Evolutionary conservation across 352 stramenopile species (phyloP), one percentile per base, ranked within the genome.

Genomic region (Phytopythium helicoides): DNA sequence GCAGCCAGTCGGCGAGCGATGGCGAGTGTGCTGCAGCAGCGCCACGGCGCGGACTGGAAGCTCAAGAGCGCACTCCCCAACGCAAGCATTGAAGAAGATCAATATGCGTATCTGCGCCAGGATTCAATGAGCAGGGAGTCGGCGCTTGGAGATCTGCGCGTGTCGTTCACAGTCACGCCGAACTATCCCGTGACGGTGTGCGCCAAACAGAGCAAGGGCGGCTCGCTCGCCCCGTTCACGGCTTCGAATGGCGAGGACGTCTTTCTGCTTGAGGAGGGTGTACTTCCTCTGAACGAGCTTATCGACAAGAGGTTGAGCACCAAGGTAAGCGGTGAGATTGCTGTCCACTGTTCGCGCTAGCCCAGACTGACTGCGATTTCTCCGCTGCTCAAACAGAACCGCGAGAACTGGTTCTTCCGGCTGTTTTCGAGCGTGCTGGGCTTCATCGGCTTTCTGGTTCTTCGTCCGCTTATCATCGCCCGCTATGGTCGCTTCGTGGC

Each of bases 171-270:
- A n/a, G 76, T 89, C 8, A 72, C 66, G 6, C 82, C 80, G 1
- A 71, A 78, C 35, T 88, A 88, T 28, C 66, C 77, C 1, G 79
- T 92, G 25, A 89, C 78, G 1, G 65, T 92, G 23, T 89, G 76
- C 51, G 82, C 71, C 1, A 61, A 64, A 47, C 73, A 85, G 37
- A 54, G 63, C 28, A 58, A 69, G 42, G 53, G 47, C 42, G 42
- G 37, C 7, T 55, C 66, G 1, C 47, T 92, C 14, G 33, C 60
- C 18, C 66, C 76, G 16, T 89, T 81, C 42, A 46, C 42, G 11
- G 84, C 64, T 18, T 63, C 59, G 28, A 55, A 56, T 14, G 74
- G 72, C 1, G 70, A 92, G 16, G 45, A 41, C 18, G 59, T 92
- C 41, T 75, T 79, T 51, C 58, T 92, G 31, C 58, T 92, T 5